Conservation (phyloP, 805 yeast species). For the Spencermartinsiella europaea region DNA sequence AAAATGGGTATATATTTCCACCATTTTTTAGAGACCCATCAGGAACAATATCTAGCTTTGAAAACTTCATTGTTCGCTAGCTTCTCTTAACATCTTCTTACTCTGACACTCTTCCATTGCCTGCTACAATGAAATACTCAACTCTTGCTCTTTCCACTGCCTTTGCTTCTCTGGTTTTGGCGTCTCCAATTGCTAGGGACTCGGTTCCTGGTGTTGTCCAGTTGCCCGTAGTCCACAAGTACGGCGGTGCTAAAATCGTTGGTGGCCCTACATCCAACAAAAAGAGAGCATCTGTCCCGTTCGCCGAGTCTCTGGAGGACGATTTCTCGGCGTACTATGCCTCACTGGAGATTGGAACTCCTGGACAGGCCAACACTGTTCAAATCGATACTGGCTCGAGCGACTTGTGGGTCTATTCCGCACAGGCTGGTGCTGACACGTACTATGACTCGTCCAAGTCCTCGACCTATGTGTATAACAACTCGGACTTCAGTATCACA, state of each 20-base stretch:
- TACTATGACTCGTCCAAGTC: constrained; percentile 81
- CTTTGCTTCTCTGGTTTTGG: neutral
- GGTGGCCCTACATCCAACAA: neutral
- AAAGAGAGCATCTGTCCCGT: neutral
- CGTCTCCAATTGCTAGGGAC: neutral
- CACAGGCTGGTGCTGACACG: constrained; percentile 31
- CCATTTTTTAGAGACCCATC: no score
- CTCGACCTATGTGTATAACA: constrained; percentile 75
- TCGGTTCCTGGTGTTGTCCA: neutral
- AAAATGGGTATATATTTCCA: no score
- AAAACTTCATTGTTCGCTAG: no score
- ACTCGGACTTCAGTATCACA: constrained; percentile 74
- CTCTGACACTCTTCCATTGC: no score
- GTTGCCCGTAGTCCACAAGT: neutral
- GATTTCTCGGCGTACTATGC: constrained; percentile 13
- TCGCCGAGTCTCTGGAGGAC: constrained; percentile 6
- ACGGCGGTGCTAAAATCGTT: neutral
- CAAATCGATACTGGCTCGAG: constrained; percentile 47
- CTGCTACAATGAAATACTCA: neutral
- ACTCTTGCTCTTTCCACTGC: neutral
- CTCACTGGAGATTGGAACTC: constrained; percentile 37
- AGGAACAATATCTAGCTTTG: no score
- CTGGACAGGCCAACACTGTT: constrained; percentile 37
- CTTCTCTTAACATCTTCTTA: no score
- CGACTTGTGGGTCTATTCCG: constrained; percentile 42